Base-by-base conservation (phyloP, 805 yeast genomes). In the Hanseniaspora lachancei region DNA sequence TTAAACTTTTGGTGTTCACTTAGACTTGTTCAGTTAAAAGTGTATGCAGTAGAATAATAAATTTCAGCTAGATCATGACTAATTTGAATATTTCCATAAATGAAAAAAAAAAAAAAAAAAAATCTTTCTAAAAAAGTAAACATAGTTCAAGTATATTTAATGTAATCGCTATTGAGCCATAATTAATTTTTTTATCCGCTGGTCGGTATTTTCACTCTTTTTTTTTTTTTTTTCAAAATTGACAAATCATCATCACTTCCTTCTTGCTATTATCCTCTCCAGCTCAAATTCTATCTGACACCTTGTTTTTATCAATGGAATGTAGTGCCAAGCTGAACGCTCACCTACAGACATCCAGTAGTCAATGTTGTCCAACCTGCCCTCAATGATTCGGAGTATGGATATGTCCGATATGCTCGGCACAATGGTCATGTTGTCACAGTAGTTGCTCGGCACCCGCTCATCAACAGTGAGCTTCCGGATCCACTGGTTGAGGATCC, bases 321-420 rank as follows among this genome's bases (percentile, higher is more conserved):
- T 74, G 52, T 87, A 77, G 1, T 96, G 95, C 97, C 97, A 93
- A 1, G 89, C 88, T 46, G 95, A 84, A 60, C 84, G 74, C 67
- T 91, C 97, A 5, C 98, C 98, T 35, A 89, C 87, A 53, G 77
- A 72, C 15, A 89, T 80, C 95, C 97, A 91, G 64, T 88, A 87
- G 5, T 88, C 84, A 23, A 89, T 83, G 66, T 87, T 89, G 57
- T 80, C 84, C 64, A 83, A 76, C 62, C 82, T 82, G 3, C 86
- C 83, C 64, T 88, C 95, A 63, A 88, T 78, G 0, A 89, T 82
- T 60, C 88, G 73, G 46, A 88, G 82, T 58, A 87, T 78, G 61
- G 88, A 72, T 50, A 89, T 70, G 38, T 87, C 81, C 55, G 84
- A 74, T 50, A 89, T 71, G 63, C 84, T 91, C 0, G 97, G 97